These are phyloP conservation scores for Starmerella tilneyi DNA, from an alignment of 805 yeast genomes.

Conservation along the genomic window DNA sequence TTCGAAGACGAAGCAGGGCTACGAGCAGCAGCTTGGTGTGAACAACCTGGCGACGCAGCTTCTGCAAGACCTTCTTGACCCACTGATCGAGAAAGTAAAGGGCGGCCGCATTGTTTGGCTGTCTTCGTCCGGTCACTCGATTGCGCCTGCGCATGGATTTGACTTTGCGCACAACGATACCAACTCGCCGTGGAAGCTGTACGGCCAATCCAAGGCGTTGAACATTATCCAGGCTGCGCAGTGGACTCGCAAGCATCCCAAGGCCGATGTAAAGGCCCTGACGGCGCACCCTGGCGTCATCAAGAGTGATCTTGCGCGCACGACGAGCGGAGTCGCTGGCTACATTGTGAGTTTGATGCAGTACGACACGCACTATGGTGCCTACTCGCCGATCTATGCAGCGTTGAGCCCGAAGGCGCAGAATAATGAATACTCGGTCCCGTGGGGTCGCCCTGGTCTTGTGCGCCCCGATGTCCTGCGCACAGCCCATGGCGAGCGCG, in stretches of 20 bases:
- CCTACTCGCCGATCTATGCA: slow-evolving; percentile 38
- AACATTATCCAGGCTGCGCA: slow-evolving; percentile 32
- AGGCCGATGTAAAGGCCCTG: slow-evolving; percentile 29
- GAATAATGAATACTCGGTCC: slow-evolving; percentile 35
- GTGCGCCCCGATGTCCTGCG: slow-evolving; percentile 33
- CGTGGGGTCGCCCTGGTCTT: slow-evolving; percentile 37
- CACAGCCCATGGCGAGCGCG: slow-evolving; percentile 31
- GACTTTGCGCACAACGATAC: slow-evolving; percentile 31
- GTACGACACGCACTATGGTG: slow-evolving; percentile 33
- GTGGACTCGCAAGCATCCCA: slow-evolving; percentile 33
- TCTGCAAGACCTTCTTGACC: slow-evolving; percentile 33
- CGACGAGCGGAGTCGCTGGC: slow-evolving; percentile 8
- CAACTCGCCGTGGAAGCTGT: slow-evolving; percentile 16
- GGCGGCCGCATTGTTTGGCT: slow-evolving; percentile 40
- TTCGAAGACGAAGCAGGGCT: slow-evolving; percentile 36
- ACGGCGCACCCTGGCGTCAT: slow-evolving; percentile 38
- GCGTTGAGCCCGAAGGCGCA: slow-evolving; percentile 34
- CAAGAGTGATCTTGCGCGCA: slow-evolving; percentile 32
- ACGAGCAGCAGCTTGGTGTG: slow-evolving; percentile 39
- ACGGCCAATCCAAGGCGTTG: slow-evolving; percentile 40
- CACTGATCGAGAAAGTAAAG: slow-evolving; percentile 33
- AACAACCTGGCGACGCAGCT: slow-evolving; percentile 41
- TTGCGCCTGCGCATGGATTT: slow-evolving; percentile 31
- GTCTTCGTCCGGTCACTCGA: slow-evolving; percentile 34
- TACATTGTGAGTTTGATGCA: slow-evolving; percentile 6